A percentile compares a stretch with the other conserved stretches of the same genome.
These are phyloP conservation scores for Pseudopediastrum boryanum DNA, from an alignment of 139 green algal genomes.

Conservation along the genomic window DNA sequence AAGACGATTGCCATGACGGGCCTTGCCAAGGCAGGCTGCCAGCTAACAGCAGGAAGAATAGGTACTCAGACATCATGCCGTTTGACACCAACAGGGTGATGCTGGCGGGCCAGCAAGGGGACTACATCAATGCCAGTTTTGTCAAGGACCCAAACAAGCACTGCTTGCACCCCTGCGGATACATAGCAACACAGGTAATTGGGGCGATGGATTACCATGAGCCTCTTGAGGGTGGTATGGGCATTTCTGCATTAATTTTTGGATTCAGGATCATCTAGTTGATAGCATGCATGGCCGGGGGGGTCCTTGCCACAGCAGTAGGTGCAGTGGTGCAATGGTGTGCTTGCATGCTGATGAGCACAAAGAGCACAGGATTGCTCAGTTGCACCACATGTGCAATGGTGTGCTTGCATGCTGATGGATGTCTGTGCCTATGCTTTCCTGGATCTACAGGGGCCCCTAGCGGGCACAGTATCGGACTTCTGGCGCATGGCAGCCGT, in stretches of 20 bases:
- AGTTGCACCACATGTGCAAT: too few species aligned
- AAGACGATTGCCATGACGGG: slow-evolving; percentile 4
- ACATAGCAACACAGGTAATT: not conserved
- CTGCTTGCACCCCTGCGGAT: not conserved
- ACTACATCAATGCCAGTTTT: slow-evolving; percentile 53
- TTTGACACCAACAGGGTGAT: slow-evolving; percentile 69
- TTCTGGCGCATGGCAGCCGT: slow-evolving; percentile 65
- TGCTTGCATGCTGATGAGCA: too few species aligned
- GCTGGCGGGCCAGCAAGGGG: slow-evolving; percentile 11
- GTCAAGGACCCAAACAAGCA: slow-evolving; percentile 9
- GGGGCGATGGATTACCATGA: too few species aligned
- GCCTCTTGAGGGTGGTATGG: too few species aligned
- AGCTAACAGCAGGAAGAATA: slow-evolving; percentile 34
- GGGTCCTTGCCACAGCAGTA: too few species aligned
- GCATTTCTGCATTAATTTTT: too few species aligned
- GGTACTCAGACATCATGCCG: slow-evolving; percentile 68
- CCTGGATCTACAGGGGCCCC: slow-evolving; percentile 6
- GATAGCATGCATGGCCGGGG: too few species aligned
- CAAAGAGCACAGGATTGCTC: too few species aligned
- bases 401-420: too few species aligned
- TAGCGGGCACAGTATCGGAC: slow-evolving; percentile 44
- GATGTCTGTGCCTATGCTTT: not conserved
- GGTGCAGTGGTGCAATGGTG: too few species aligned
- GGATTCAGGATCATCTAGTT: too few species aligned
- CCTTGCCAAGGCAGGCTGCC: slow-evolving; percentile 6